Conservation (phyloP, 108 stramenopile species). For the Conticribra guillardii region DNA sequence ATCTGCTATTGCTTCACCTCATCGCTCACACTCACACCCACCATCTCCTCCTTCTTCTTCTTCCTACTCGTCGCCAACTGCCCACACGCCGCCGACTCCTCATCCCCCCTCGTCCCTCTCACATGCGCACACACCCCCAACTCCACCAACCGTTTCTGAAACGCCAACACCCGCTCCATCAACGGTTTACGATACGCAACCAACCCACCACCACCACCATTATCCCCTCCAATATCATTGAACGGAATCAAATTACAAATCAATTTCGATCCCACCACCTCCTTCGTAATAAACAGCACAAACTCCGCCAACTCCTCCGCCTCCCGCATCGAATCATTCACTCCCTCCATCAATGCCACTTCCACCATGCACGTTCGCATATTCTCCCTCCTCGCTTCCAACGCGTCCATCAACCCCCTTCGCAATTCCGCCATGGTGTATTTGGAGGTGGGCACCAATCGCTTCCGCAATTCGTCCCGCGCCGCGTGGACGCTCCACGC, state of each 20-base stretch:
- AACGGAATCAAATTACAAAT: conserved; percentile 83
- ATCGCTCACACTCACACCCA: too few relatives aligned
- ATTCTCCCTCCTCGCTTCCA: conserved; percentile 45
- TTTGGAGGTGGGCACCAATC: conserved; percentile 80
- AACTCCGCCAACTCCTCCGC: conserved; percentile 79
- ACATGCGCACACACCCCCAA: conserved; percentile 60
- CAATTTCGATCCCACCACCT: conserved; percentile 63
- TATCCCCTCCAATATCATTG: conserved; percentile 68
- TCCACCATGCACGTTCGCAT: conserved; percentile 79
- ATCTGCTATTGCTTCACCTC: too few relatives aligned
- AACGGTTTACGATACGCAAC: conserved; percentile 55
- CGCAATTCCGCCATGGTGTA: conserved; percentile 77
- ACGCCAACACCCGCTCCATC: conserved; percentile 53
- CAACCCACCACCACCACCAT: conserved; percentile 29
- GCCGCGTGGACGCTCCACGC: conserved; percentile 86
- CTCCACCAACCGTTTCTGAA: conserved; percentile 66
- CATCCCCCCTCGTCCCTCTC: conserved; percentile 86
- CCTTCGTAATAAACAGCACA: conserved; percentile 58
- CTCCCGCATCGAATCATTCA: conserved; percentile 83
- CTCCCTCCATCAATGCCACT: conserved; percentile 71
- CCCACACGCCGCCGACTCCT: conserved; percentile 87
- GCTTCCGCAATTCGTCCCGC: conserved; percentile 68
- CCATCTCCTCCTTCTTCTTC: too few relatives aligned
- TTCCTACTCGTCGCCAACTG: conserved; percentile 74
- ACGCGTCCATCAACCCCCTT: conserved; percentile 58